phyloP scores from a whole-genome alignment of 345 rosid genomes.

The Garcia nutans region DNA sequence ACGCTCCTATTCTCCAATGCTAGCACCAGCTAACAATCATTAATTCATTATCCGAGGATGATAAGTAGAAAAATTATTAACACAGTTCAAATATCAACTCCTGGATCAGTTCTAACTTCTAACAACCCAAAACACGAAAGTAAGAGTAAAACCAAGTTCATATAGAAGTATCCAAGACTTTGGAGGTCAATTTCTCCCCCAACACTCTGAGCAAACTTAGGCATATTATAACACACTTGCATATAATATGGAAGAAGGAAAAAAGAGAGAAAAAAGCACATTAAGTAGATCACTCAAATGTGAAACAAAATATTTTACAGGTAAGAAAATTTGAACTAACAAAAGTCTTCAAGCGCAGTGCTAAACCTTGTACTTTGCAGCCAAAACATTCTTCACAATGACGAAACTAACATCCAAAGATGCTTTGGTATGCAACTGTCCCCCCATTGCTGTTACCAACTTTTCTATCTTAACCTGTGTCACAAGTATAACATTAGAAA shows the following conservation, averaged over 20 bases:
- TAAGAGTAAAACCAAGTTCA: background rate
- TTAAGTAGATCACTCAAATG: background rate
- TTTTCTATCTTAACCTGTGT: constrained; percentile 71
- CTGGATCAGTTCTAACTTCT: background rate
- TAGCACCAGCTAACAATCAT: background rate
- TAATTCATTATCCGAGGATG: background rate
- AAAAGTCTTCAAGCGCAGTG: constrained; percentile 3
- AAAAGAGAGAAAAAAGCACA: background rate
- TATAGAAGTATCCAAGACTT: constrained; percentile 1
- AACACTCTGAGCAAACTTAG: background rate
- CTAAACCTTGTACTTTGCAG: constrained; percentile 89
- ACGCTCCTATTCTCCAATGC: too few species aligned
- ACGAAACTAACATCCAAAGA: constrained; percentile 79
- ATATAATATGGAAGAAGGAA: background rate
- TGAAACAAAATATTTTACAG: background rate
- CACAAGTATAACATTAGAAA: constrained; percentile 16
- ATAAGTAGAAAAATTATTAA: background rate
- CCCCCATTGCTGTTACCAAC: constrained; percentile 82
- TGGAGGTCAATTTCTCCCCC: background rate
- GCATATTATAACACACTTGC: background rate
- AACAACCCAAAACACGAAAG: background rate
- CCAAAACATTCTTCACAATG: constrained; percentile 83
- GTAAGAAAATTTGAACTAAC: background rate
- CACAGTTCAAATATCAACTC: background rate
- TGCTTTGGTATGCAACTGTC: constrained; percentile 54